Percentiles rank a stretch among this genome's conserved stretches.
phyloP scores from a whole-genome alignment of 192 early-diverging fungal genomes.

The Coemansia sp. region DNA sequence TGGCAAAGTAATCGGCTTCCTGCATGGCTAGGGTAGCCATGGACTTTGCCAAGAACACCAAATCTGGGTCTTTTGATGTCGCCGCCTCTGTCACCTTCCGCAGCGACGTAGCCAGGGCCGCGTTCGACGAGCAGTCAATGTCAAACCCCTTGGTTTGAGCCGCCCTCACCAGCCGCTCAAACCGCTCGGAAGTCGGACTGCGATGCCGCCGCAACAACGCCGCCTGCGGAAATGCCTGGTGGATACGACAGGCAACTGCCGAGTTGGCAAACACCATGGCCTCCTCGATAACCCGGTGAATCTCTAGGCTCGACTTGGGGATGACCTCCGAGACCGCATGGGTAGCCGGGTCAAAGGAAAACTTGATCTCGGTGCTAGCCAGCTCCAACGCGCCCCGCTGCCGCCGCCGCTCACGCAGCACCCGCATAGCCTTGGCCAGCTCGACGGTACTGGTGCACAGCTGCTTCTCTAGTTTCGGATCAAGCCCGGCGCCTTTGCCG shows the following conservation, averaged over 20 bases:
- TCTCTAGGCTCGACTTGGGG: constrained; percentile 60
- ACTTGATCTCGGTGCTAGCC: constrained; percentile 69
- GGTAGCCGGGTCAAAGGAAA: constrained; percentile 55
- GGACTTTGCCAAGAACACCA: constrained; percentile 57
- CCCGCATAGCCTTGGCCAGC: constrained; percentile 51
- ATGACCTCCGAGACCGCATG: constrained; percentile 58
- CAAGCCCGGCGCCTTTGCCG: constrained; percentile 45
- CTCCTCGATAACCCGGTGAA: constrained; percentile 71
- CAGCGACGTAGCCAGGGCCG: constrained; percentile 57
- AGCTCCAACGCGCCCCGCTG: constrained; percentile 62
- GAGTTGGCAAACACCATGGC: constrained; percentile 76
- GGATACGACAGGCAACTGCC: constrained; percentile 57
- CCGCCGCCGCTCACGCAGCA: constrained; percentile 52
- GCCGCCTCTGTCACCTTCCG: constrained; percentile 29
- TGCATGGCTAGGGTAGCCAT: constrained; percentile 76
- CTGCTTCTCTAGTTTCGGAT: constrained; percentile 26
- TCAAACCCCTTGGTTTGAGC: constrained; percentile 54
- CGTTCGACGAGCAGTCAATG: constrained; percentile 61
- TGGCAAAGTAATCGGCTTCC: constrained; percentile 66
- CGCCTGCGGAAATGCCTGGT: constrained; percentile 49
- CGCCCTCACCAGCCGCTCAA: constrained; percentile 54
- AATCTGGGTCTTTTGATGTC: constrained; percentile 47
- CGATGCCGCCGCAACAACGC: constrained; percentile 68
- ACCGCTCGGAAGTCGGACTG: constrained; percentile 55
- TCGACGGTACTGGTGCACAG: constrained; percentile 43